Evolutionary conservation across 1,284 basidiomycete species (phyloP).

Genomic region (Athelia sp.): DNA sequence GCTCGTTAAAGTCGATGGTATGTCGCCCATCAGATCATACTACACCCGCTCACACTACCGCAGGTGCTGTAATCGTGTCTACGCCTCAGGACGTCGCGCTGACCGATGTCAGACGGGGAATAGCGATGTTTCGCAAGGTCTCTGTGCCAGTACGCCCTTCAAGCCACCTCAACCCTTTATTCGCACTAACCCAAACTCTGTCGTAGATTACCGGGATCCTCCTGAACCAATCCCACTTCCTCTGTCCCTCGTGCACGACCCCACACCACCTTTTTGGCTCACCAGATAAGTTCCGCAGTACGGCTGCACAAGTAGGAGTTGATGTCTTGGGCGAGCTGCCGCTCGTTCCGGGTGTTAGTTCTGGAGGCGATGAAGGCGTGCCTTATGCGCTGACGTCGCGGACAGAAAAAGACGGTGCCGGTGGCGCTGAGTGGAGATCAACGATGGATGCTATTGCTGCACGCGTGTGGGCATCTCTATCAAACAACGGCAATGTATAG

Average conservation of each 20-base stretch:
- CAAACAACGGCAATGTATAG: no score
- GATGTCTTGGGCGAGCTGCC: slow-evolving; percentile 84
- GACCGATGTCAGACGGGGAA: slow-evolving; percentile 89
- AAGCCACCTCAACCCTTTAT: background rate
- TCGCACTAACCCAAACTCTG: background rate
- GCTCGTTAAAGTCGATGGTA: slow-evolving; percentile 84
- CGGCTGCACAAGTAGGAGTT: slow-evolving; percentile 58
- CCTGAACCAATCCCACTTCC: slow-evolving; percentile 88
- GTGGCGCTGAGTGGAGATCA: slow-evolving; percentile 40
- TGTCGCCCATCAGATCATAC: slow-evolving; percentile 11
- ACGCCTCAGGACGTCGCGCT: slow-evolving; percentile 96
- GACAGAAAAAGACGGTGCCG: slow-evolving; percentile 23
- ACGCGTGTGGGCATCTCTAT: slow-evolving; percentile 39
- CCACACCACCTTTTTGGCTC: slow-evolving; percentile 81
- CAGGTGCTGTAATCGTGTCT: slow-evolving; percentile 88
- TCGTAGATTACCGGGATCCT: slow-evolving; percentile 81
- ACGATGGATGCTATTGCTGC: slow-evolving; percentile 40
- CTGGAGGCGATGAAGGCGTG: slow-evolving; percentile 70
- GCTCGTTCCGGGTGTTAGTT: slow-evolving; percentile 74
- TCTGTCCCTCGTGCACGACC: slow-evolving; percentile 73
- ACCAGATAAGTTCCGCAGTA: slow-evolving; percentile 58
- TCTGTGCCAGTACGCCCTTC: slow-evolving; percentile 68
- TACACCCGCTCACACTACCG: slow-evolving; percentile 1
- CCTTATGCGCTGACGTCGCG: slow-evolving; percentile 43
- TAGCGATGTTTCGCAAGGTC: slow-evolving; percentile 91